These are phyloP conservation scores for Hyphodiscus sp. DNA, from an alignment of 2,329 filamentous ascomycete species.

Conservation along the genomic window DNA sequence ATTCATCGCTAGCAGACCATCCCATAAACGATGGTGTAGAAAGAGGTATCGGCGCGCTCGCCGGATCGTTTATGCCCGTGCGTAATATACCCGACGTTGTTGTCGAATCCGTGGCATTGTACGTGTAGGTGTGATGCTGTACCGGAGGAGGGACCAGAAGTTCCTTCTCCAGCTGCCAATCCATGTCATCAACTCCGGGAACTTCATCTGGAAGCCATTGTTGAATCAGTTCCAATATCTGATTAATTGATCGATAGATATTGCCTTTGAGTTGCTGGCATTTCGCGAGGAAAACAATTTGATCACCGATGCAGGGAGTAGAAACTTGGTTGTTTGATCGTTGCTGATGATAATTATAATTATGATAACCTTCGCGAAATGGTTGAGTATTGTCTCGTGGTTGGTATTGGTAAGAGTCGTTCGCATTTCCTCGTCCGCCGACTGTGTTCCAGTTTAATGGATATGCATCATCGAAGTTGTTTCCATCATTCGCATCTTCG, in stretches of 20 bases:
- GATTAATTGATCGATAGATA: conserved; percentile 3
- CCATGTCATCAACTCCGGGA: conserved; percentile 21
- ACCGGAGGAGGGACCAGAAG: conserved; percentile 9
- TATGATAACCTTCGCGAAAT: neutral
- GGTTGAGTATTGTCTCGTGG: neutral
- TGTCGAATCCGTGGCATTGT: neutral
- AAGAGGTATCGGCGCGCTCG: neutral
- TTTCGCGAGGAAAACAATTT: conserved; percentile 4
- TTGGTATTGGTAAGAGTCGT: neutral
- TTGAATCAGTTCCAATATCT: conserved; percentile 8
- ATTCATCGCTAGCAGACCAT: neutral
- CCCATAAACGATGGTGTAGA: neutral
- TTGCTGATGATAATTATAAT: neutral
- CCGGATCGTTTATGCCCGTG: neutral
- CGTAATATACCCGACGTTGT: neutral
- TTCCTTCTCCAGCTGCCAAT: conserved; percentile 20
- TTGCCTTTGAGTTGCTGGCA: conserved; percentile 9
- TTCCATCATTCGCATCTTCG: neutral
- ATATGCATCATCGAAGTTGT: neutral
- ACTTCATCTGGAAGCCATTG: conserved; percentile 20
- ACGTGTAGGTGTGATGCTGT: neutral
- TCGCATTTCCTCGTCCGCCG: neutral
- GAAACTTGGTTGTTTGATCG: neutral
- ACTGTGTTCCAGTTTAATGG: neutral
- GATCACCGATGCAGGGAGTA: neutral